Percentiles rank a stretch among this genome's conserved stretches.
phyloP scores from a whole-genome alignment of 805 yeast species.

The Ogataea methylovora region DNA sequence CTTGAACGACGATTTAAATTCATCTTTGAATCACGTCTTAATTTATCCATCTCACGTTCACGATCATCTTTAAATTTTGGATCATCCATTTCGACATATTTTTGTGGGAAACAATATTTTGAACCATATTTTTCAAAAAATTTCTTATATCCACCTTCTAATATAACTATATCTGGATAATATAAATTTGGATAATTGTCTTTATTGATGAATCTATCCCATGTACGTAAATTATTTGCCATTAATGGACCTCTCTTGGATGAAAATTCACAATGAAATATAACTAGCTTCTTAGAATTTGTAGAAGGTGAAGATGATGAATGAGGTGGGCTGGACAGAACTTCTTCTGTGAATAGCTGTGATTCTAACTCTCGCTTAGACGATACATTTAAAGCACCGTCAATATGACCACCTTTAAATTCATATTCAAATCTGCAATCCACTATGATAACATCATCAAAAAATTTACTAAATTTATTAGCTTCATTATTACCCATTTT shows the following conservation, averaged over 20 bases:
- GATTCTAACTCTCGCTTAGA: constrained; percentile 63
- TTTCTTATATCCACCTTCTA: constrained; percentile 86
- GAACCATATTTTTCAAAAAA: constrained; percentile 54
- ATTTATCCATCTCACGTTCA: constrained; percentile 34
- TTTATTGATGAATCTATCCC: constrained; percentile 70
- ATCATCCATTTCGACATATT: constrained; percentile 83
- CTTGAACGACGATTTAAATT: constrained; percentile 15
- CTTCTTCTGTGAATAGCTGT: constrained; percentile 33
- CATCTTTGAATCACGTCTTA: constrained; percentile 26
- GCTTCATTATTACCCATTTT: constrained; percentile 27
- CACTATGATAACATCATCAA: constrained; percentile 51
- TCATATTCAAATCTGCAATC: constrained; percentile 95
- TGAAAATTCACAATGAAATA: constrained; percentile 94
- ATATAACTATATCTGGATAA: constrained; percentile 83
- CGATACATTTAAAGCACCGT: constrained; percentile 71
- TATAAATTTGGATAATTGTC: constrained; percentile 72
- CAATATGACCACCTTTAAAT: constrained; percentile 87
- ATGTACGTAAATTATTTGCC: constrained; percentile 78
- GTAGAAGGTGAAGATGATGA: constrained; percentile 7
- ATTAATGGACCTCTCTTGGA: constrained; percentile 90
- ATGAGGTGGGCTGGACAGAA: too few species aligned
- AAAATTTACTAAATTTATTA: constrained; percentile 31
- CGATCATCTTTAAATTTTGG: constrained; percentile 38
- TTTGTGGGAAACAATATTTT: constrained; percentile 62
- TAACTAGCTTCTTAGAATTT: constrained; percentile 38